A percentile compares a stretch with the other conserved stretches of the same genome.
These are phyloP conservation scores for Cercophora scortea DNA, from an alignment of 495 filamentous ascomycete genomes.

Conservation along the genomic window DNA sequence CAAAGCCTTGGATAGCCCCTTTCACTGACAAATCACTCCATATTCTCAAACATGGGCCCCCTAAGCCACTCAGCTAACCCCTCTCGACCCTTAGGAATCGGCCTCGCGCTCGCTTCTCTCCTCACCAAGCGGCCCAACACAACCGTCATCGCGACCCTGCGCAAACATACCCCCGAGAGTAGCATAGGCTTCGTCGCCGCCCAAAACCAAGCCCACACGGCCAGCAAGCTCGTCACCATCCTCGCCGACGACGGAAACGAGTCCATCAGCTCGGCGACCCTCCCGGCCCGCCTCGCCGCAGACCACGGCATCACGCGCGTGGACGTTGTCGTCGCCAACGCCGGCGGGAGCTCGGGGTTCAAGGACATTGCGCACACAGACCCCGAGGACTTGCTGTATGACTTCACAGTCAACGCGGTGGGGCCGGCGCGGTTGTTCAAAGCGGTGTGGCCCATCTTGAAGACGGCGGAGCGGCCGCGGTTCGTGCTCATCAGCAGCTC, in stretches of 20 bases:
- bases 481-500: conserved; percentile 25
- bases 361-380: conserved; percentile 5
- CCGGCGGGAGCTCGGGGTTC: conserved; percentile 26
- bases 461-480: conserved; percentile 5
- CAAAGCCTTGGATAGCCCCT: not conserved
- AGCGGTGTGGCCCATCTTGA: conserved; percentile 20
- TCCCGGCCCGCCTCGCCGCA: conserved; percentile 12
- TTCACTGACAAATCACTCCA: not conserved
- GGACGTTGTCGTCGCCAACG: conserved; percentile 48
- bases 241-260: conserved; percentile 24
- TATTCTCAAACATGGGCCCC: not conserved
- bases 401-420: conserved; percentile 26
- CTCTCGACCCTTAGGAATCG: conserved; percentile 30
- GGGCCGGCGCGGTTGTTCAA: conserved; percentile 22
- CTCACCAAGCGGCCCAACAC: conserved; percentile 36
- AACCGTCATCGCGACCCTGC: conserved; percentile 41
- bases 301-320: conserved; percentile 25
- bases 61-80: not conserved
- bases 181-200: conserved; percentile 14
- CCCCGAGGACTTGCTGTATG: conserved; percentile 6
- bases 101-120: conserved; percentile 28
- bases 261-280: conserved; percentile 20
- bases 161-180: conserved; percentile 23
- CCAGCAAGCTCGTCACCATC: conserved; percentile 24
- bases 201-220: conserved; percentile 14